These are phyloP conservation scores for Aspergillus niger DNA, from an alignment of 2,329 filamentous ascomycete genomes.

Conservation along the genomic window DNA sequence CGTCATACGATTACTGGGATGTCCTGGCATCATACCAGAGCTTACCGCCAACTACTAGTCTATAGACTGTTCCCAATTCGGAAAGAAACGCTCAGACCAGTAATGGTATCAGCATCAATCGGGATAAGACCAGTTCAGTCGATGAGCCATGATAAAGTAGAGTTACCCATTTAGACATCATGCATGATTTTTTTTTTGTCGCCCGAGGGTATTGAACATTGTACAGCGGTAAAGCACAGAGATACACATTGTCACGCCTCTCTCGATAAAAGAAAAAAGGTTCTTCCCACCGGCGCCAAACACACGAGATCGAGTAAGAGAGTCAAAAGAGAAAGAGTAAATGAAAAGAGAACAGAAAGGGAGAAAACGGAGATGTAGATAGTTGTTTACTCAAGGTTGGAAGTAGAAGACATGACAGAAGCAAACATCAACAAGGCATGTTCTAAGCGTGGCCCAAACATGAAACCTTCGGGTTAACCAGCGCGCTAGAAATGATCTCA, in stretches of 20 bases:
- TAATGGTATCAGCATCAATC: no score
- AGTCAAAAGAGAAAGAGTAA: no score
- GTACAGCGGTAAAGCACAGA: slow-evolving; percentile 32
- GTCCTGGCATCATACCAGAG: no score
- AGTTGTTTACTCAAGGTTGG: slow-evolving; percentile 23
- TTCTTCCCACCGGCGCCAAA: slow-evolving; percentile 30
- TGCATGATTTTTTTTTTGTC: slow-evolving; percentile 29
- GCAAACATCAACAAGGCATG: slow-evolving; percentile 20
- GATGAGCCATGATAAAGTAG: slow-evolving; percentile 12
- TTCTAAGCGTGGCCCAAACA: slow-evolving; percentile 9
- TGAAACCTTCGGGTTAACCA: slow-evolving; percentile 16
- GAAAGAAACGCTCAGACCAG: no score
- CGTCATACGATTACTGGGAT: no score
- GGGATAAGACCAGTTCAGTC: no score
- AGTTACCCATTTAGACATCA: slow-evolving; percentile 24
- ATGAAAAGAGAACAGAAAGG: slow-evolving; percentile 1
- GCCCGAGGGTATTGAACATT: slow-evolving; percentile 41
- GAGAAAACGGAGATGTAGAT: slow-evolving; percentile 9
- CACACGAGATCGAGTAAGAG: neutral
- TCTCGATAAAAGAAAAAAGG: slow-evolving; percentile 13
- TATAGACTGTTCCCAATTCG: no score
- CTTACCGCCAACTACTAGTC: no score
- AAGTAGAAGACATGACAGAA: slow-evolving; percentile 27
- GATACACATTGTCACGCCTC: slow-evolving; percentile 27
- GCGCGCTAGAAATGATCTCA: slow-evolving; percentile 22